Conservation (phyloP, 257 asterid species). For the Solanum peruvianum region DNA sequence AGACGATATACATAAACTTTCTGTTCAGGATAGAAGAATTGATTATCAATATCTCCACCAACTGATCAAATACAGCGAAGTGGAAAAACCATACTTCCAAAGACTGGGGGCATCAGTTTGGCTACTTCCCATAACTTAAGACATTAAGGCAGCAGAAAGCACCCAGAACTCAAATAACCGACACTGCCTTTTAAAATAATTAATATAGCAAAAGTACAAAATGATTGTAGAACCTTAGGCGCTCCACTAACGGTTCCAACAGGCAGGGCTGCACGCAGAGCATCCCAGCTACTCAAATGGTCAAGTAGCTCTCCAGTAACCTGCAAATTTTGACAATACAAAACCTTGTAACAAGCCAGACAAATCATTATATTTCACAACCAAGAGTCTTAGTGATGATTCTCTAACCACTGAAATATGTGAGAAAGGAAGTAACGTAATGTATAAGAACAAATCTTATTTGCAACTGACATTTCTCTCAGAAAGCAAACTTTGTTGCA, state of each 20-base stretch:
- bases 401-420: not conserved
- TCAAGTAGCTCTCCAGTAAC: slow-evolving; percentile 76
- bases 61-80: not conserved
- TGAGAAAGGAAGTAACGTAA: not conserved
- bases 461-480: not conserved
- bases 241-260: slow-evolving; percentile 99
- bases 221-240: slow-evolving; percentile 63
- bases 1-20: not conserved
- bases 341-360: not conserved
- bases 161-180: not conserved
- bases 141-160: not conserved
- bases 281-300: slow-evolving; percentile 89
- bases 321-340: slow-evolving; percentile 18
- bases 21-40: not conserved
- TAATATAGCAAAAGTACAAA: not conserved
- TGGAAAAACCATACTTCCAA: not conserved
- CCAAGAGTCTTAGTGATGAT: not conserved
- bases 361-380: not conserved
- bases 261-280: slow-evolving; percentile 90
- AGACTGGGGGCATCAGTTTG: not conserved
- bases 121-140: not conserved
- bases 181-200: not conserved
- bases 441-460: not conserved
- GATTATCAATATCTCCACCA: not conserved
- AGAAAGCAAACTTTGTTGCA: not conserved